Conservation (phyloP, 495 filamentous ascomycete genomes). For the Opeltia flavorubescens region DNA sequence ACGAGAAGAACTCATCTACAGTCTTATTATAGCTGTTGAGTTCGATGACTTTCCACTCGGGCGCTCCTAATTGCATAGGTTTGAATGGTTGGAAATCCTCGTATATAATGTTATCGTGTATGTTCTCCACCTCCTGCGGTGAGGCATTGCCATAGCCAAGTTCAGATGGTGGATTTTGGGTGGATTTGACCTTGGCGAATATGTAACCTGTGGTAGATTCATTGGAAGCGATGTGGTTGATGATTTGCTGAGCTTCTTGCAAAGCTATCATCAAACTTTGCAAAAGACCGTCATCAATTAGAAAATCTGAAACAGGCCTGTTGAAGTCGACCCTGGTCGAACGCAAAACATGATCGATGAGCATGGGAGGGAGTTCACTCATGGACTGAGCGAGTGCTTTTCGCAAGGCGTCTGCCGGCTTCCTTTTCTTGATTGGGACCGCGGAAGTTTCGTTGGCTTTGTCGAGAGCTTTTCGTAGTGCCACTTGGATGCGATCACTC, state of each 20-base stretch:
- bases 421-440: constrained; percentile 64
- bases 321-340: constrained; percentile 50
- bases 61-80: constrained; percentile 64
- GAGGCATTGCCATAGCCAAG: not conserved
- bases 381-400: constrained; percentile 70
- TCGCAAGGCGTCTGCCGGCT: constrained; percentile 55
- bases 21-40: constrained; percentile 82
- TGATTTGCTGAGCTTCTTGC: constrained; percentile 48
- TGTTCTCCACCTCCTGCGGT: not conserved
- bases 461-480: constrained; percentile 49
- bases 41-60: constrained; percentile 48
- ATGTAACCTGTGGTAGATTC: constrained; percentile 63
- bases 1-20: constrained; percentile 93
- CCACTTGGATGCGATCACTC: constrained; percentile 51
- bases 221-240: constrained; percentile 43
- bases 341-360: constrained; percentile 76
- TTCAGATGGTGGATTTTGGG: not conserved
- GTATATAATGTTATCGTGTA: constrained; percentile 43
- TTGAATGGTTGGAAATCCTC: constrained; percentile 94
- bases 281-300: constrained; percentile 49
- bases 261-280: constrained; percentile 49
- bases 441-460: constrained; percentile 34
- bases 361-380: constrained; percentile 69
- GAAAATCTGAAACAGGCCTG: constrained; percentile 48
- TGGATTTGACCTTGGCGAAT: constrained; percentile 51